Base-by-base conservation (phyloP, 805 yeast genomes). In the Diddensiella caesifluorescens region DNA sequence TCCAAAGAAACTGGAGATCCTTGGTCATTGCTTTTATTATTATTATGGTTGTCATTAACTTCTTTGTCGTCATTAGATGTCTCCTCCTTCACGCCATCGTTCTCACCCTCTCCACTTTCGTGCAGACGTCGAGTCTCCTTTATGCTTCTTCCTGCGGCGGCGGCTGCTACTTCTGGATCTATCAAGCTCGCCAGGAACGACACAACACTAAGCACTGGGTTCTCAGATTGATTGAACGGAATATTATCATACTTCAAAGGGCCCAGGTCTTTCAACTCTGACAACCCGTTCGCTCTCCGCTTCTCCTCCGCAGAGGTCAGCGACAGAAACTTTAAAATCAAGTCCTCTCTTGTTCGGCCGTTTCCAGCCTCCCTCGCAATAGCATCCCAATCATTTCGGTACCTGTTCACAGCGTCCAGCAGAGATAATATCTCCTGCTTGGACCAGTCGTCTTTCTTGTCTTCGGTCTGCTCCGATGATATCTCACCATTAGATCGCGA, bases 191-290 rank as follows among this genome's bases (percentile, higher is more conserved):
- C 79, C 63, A 92, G 68, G 62, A 89, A 92, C 10, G 95, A 81
- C 48, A 92, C 73, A n/a, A 95, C 90, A 27, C 95, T 82, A 67
- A 92, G 73, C 3, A 92, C 88, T 2, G 99, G 98, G 61, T 92
- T 92, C 53, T 92, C 97, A 22, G 81, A 77, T 33, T 86, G 75
- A 27, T 86, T 77, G 38, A 85, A 81, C 10, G 97, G 95, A 38
- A 90, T 71, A 59, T 86, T 83, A 3, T 90, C 80, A 60, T 75
- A 87, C 57, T 80, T 83, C 49, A 89, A 70, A 10, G 95, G 84
- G 0, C 92, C 89, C 15, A 83, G 60, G 15, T 29, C 15, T 12
- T 42, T 25, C 12, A n/a, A 21, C 6, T 22, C 22, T 15, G 39
- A 20, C 6, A 23, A 6, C 35, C 50, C 55, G 20, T 52, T 50